Evolutionary conservation across 805 yeast genomes (phyloP).

Genomic region (Barnettozyma botsteinii): DNA sequence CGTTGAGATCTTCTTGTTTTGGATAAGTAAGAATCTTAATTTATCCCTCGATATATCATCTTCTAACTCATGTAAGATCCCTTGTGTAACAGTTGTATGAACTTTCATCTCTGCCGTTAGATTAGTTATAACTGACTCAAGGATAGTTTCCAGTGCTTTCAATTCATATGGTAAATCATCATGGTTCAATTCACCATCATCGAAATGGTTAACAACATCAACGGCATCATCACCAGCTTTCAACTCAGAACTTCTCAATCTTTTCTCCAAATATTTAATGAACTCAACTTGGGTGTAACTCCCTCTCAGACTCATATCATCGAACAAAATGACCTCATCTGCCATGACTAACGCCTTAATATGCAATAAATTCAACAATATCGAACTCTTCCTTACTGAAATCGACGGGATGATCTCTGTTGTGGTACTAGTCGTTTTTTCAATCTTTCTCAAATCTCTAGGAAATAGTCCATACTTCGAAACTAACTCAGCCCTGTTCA

Average conservation of each 20-base stretch:
- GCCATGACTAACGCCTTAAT: conserved; percentile 72
- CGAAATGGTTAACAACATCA: neutral
- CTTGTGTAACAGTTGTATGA: conserved; percentile 68
- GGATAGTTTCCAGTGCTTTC: conserved; percentile 82
- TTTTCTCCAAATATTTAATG: conserved; percentile 73
- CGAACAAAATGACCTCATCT: conserved; percentile 70
- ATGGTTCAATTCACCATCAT: conserved; percentile 14
- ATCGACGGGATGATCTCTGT: conserved; percentile 80
- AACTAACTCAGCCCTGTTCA: conserved; percentile 68
- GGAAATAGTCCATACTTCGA: conserved; percentile 76
- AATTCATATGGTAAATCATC: conserved; percentile 76
- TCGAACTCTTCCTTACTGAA: conserved; percentile 65
- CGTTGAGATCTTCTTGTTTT: conserved; percentile 76
- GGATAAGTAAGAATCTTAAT: conserved; percentile 70
- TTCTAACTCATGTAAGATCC: conserved; percentile 73
- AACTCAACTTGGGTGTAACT: conserved; percentile 68
- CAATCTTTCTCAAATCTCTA: conserved; percentile 85
- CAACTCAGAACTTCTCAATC: conserved; percentile 38
- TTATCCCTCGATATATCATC: conserved; percentile 74
- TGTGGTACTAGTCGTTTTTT: conserved; percentile 41
- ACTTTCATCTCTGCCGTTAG: conserved; percentile 83
- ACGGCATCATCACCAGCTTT: neutral
- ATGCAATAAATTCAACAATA: conserved; percentile 68
- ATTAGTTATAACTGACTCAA: conserved; percentile 73
- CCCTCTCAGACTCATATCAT: conserved; percentile 54